Conservation (phyloP, 2,329 filamentous ascomycete species). For the Bipolaris cookei region DNA sequence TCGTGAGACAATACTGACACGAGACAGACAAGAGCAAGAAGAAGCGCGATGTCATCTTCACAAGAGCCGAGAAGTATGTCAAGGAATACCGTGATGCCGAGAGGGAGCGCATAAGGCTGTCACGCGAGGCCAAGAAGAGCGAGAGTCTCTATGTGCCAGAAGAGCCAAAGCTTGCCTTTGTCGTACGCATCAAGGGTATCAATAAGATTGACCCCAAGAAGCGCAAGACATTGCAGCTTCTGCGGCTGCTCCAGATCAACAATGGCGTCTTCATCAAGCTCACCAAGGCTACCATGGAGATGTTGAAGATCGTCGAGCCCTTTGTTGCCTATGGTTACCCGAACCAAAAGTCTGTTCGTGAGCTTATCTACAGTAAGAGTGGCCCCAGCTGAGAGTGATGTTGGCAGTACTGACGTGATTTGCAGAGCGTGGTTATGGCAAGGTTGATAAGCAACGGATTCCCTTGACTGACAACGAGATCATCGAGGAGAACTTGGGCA, state of each 20-base stretch:
- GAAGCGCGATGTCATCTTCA: conserved; percentile 99
- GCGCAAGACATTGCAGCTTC: conserved; percentile 99
- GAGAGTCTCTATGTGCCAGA: conserved; percentile 94
- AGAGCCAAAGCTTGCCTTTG: conserved; percentile 95
- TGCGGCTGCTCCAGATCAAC: conserved; percentile 99
- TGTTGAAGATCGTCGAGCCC: conserved; percentile 97
- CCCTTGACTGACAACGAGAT: conserved; percentile 97
- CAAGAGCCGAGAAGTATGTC: conserved; percentile 99
- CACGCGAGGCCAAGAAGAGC: conserved; percentile 86
- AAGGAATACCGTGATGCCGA: conserved; percentile 99
- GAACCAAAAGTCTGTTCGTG: conserved; percentile 98
- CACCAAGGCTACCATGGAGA: conserved; percentile 97
- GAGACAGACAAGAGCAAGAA: conserved; percentile 86
- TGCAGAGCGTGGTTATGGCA: conserved; percentile 86
- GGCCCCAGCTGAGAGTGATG: conserved; percentile 63
- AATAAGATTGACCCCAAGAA: conserved; percentile 99
- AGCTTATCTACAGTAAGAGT: conserved; percentile 98
- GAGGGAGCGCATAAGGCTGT: conserved; percentile 96
- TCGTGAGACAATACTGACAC: conserved; percentile 43
- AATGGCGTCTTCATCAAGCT: conserved; percentile 97
- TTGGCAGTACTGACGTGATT: conserved; percentile 14
- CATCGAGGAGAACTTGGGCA: conserved; percentile 94
- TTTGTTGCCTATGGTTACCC: conserved; percentile 99
- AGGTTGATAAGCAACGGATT: conserved; percentile 97
- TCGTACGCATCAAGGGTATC: conserved; percentile 99